Evolutionary conservation across 2,329 filamentous ascomycete genomes (phyloP), one percentile per base, ranked within the genome.

Genomic region (Ophiocordyceps sinensis): DNA sequence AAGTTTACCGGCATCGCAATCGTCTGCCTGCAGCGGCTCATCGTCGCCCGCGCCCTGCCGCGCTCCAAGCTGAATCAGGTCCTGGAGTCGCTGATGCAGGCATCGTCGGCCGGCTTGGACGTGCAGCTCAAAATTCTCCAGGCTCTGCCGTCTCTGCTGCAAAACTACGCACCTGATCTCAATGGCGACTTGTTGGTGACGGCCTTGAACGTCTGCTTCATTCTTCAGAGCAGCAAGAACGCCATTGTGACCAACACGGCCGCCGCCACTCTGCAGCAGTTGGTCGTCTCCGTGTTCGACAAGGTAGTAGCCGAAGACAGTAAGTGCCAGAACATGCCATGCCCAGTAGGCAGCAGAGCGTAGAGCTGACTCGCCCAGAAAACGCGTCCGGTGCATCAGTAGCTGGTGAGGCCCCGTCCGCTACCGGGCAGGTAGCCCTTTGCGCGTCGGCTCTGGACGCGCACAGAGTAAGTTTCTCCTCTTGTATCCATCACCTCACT

Each of bases 51-150:
- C 50, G 87, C 84, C 8, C 67, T 98, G 35, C 84, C 91, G 1
- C 75, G 78, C 47, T 76, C 82, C 41, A 80, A 86, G 49, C 66
- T 98, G 41, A 82, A 80, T 56, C 87, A 94, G 58, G 82, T 94
- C 13, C 71, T 98, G 3, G 84, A 93, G 53, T 87, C 88, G 8
- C 71, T 98, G 50, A 82, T 82, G 56, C 85, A 94, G 57, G 88
- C 85, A 38, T 82, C 85, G 49, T 87, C 68, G 59, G 82, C 85
- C 55, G 68, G 77, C 13, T 64, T 94, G 44, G 91, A 98, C 63
- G 83, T 95, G 3, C 91, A 98, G 56, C 75, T 98, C 49, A 96
- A 96, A 61, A 91, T 96, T 40, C 67, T 98, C 13, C 91, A 98
- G 59, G 86, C 87, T 1, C 64, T 98, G 14, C 91, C 91, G 4